Evolutionary conservation across 805 yeast species (phyloP).

Genomic region (Candida patagonica): DNA sequence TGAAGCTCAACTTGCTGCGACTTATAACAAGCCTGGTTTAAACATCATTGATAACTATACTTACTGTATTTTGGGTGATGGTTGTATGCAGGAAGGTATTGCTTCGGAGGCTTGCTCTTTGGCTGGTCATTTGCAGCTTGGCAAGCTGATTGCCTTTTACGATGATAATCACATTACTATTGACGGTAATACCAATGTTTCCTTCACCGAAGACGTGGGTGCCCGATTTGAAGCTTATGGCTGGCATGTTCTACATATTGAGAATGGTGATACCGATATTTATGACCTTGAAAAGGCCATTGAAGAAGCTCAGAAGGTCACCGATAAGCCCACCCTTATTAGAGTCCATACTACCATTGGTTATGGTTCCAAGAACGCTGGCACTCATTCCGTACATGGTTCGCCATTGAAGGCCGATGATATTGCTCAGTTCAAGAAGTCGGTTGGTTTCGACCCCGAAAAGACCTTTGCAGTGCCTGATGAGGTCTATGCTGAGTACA

Average conservation of each 20-base stretch:
- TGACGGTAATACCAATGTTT: constrained; percentile 82
- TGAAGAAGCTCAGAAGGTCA: constrained; percentile 66
- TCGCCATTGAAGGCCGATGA: constrained; percentile 93
- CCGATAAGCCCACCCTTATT: constrained; percentile 82
- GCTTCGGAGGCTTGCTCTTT: constrained; percentile 87
- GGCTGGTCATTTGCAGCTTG: constrained; percentile 93
- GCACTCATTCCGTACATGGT: constrained; percentile 93
- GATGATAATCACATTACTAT: constrained; percentile 96
- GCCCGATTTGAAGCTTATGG: constrained; percentile 86
- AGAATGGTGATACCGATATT: constrained; percentile 73
- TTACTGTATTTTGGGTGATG: constrained; percentile 85
- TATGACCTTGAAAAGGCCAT: constrained; percentile 65
- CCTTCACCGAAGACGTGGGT: constrained; percentile 89
- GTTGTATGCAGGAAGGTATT: constrained; percentile 97
- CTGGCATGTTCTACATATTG: constrained; percentile 76
- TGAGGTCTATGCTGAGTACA: constrained; percentile 70
- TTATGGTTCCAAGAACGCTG: constrained; percentile 76
- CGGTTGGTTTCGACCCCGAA: constrained; percentile 82
- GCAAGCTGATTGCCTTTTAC: constrained; percentile 89
- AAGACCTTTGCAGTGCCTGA: constrained; percentile 70
- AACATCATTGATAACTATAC: constrained; percentile 66
- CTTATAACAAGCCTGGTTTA: constrained; percentile 81
- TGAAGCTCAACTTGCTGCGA: constrained; percentile 83
- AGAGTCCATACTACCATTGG: constrained; percentile 89
- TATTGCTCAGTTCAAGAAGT: constrained; percentile 71